Evolutionary conservation across 345 rosid genomes (phyloP), one percentile per base, ranked within the genome.

Genomic region (Bruguiera gymnorhiza): DNA sequence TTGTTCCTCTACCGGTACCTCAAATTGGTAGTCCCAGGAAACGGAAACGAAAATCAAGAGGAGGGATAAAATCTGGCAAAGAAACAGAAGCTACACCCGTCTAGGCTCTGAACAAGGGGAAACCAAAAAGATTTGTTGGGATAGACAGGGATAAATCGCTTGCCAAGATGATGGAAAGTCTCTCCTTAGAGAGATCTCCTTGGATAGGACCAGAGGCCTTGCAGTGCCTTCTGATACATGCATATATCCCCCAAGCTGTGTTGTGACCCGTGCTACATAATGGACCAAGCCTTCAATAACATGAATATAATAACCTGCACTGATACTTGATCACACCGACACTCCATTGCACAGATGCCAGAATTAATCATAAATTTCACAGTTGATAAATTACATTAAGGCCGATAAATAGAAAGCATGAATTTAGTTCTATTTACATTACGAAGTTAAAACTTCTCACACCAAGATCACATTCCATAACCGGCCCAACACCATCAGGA

Each of bases 21-120:
- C 86, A 78, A 67, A 69, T 74, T n/a, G 78, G 52, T 59, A 51
- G 55, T 18, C 19, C 80, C 54, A 67, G 54, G 74, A 87, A 81
- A 61, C 77, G 3, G 23, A 76, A 69, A 72, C 75, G 82, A 73
- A 88, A 80, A 67, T 69, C 43, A 59, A 88, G 91, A 46, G 37
- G n/a, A 67, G 73, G 32, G 66, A 63, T 52, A 59, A 57, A 72
- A 79, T 62, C 76, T 59, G 67, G 48, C 32, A 74, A 60, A 65
- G 73, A 73, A 70, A 73, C 70, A 58, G 72, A 60, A 56, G 74
- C 63, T 48, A 43, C 50, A 13, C 50, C 4, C 3, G 50, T 19
- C 50, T 3, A 43, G 18, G 50, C 18, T 18, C 18, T 13, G 15
- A 11, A 15, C 5, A 43, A 13, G 19, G 13, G 50, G 13, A 39